Base-by-base conservation (phyloP, 2,329 filamentous ascomycete genomes). In the Pseudocercospora ulei region DNA sequence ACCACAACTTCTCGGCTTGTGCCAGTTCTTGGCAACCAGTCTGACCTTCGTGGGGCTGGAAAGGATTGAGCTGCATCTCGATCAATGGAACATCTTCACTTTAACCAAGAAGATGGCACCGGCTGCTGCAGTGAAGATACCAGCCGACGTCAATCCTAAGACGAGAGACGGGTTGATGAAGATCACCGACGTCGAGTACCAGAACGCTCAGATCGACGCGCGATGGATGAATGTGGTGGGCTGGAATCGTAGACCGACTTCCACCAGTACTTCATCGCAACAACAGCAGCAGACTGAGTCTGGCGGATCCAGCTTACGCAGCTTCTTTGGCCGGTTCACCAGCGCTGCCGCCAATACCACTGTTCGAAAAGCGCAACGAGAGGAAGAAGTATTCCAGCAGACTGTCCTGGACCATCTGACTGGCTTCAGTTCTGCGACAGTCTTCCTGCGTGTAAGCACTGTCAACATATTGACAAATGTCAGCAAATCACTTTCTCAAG, bases 31-130 rank as follows among this genome's bases (percentile, higher is more conserved):
- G 33, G 83, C 87, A 3, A 96, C 87, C 4, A 95, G 88, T 65
- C 67, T 98, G 60, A 96, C 90, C 0, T 98, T 98, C 65, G 88
- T 98, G 43, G 82, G 85, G 0, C 68, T 98, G 14, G 74, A 94
- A 56, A 74, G 73, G 39, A 83, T 98, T 44, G 87, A 96, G 56
- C 75, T 98, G 42, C 88, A 80, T 72, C 73, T 98, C 37, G 88
- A 98, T 56, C 80, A 90, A 53, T 87, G 81, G 67, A 80, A 79
- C 52, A 69, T 98, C 9, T 65, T 94, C 13, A 74, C 74, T 2
- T 67, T 98, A 24, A 72, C 71, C 39, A 98, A 98, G 66, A 92
- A 88, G 64, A 76, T 79, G 3, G 88, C 88, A 0, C 85, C 86
- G 0, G 80, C 80, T 27, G 69, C 76, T 18, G 71, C 76, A 9